Evolutionary conservation across 2,329 filamentous ascomycete genomes (phyloP).

Genomic region (Fusarium coicis): DNA sequence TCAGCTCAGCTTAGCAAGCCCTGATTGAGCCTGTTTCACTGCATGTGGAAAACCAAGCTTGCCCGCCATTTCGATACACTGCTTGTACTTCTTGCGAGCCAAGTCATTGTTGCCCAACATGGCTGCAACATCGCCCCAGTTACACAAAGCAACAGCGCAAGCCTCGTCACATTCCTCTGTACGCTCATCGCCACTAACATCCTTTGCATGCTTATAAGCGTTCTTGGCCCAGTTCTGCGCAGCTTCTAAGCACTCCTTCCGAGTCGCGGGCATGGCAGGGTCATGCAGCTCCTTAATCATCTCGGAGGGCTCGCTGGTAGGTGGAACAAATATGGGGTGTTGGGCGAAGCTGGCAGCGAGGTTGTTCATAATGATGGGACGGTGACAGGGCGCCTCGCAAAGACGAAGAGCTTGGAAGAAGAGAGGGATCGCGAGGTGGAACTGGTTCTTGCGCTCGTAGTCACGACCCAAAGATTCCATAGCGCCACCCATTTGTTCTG

Average conservation of each 20-base stretch:
- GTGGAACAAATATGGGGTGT: slow-evolving; percentile 60
- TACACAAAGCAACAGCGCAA: slow-evolving; percentile 86
- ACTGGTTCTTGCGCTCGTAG: slow-evolving; percentile 78
- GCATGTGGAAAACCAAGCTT: slow-evolving; percentile 64
- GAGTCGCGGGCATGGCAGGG: slow-evolving; percentile 56
- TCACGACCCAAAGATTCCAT: slow-evolving; percentile 80
- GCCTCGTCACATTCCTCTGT: slow-evolving; percentile 85
- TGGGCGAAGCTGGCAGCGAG: slow-evolving; percentile 79
- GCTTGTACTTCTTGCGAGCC: slow-evolving; percentile 74
- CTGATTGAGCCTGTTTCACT: slow-evolving; percentile 62
- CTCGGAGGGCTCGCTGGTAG: slow-evolving; percentile 42
- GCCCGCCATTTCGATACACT: slow-evolving; percentile 72
- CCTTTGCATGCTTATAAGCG: slow-evolving; percentile 73
- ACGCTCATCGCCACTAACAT: slow-evolving; percentile 72
- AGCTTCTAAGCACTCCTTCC: slow-evolving; percentile 72
- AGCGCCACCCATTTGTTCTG: slow-evolving; percentile 77
- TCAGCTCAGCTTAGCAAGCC: slow-evolving; percentile 53
- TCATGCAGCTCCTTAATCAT: slow-evolving; percentile 44
- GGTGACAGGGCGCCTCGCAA: slow-evolving; percentile 76
- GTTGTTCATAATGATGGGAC: slow-evolving; percentile 88
- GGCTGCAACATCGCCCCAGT: slow-evolving; percentile 84
- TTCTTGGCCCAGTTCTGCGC: slow-evolving; percentile 84
- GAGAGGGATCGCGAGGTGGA: slow-evolving; percentile 84
- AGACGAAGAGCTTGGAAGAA: slow-evolving; percentile 86
- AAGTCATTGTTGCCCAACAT: slow-evolving; percentile 74